A percentile compares a stretch with the other conserved stretches of the same genome.
Conservation (phyloP, 2,329 filamentous ascomycete species). For the Curvularia sp. region DNA sequence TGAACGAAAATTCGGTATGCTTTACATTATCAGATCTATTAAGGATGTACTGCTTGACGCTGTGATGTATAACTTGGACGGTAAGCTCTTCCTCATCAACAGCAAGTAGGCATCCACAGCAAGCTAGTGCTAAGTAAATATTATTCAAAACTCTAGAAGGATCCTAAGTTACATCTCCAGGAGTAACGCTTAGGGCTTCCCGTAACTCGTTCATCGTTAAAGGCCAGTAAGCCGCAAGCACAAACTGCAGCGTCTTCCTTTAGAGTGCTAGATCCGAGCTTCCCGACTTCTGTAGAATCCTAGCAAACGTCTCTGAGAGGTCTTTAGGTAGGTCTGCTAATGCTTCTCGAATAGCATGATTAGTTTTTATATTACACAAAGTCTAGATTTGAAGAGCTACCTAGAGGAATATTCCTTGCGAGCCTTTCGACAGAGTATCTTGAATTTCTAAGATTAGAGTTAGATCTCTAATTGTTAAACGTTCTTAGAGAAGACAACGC, state of each 20-base stretch:
- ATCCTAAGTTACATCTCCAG: conserved; percentile 37
- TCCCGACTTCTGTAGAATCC: conserved; percentile 17
- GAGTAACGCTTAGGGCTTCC: conserved; percentile 52
- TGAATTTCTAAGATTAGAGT: conserved; percentile 36
- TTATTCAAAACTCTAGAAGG: conserved; percentile 27
- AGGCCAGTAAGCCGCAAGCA: conserved; percentile 41
- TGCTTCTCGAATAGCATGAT: conserved; percentile 46
- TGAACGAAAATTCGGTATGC: conserved; percentile 3
- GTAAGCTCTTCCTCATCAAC: conserved; percentile 38
- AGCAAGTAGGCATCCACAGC: conserved; percentile 33
- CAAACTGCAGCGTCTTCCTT: conserved; percentile 45
- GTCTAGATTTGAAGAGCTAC: conserved; percentile 33
- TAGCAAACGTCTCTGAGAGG: conserved; percentile 23
- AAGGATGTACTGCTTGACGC: conserved; percentile 31
- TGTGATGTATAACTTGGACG: conserved; percentile 32
- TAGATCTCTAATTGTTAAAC: conserved; percentile 34
- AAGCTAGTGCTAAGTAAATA: conserved; percentile 25
- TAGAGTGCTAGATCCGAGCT: conserved; percentile 16
- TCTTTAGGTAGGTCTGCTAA: conserved; percentile 28
- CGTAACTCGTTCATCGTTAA: conserved; percentile 48
- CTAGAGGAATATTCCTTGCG: conserved; percentile 40
- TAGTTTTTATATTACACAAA: conserved; percentile 47
- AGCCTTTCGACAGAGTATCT: conserved; percentile 29
- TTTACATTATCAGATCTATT: background rate
- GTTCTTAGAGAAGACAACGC: conserved; percentile 24